Conservation (phyloP, 768 basidiomycete species). For the Neoboletus brunneissimus region DNA sequence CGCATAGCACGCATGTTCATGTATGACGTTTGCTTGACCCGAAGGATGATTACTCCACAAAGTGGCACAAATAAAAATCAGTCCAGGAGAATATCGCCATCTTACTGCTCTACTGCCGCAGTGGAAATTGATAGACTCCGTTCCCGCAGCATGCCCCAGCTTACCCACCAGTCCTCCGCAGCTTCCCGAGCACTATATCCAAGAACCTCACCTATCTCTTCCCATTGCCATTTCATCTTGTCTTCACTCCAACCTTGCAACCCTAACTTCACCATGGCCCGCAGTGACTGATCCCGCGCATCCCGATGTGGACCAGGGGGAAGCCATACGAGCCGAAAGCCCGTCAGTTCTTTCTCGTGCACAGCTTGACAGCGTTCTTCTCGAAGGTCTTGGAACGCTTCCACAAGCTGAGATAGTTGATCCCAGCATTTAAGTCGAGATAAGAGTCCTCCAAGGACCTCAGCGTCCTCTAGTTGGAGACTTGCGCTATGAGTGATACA, state of each 20-base stretch:
- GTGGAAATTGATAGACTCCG: constrained; percentile 18
- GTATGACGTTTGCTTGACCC: constrained; percentile 1
- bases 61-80: background rate
- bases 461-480: constrained; percentile 30
- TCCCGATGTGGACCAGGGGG: constrained; percentile 42
- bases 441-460: constrained; percentile 28
- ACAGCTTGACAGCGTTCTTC: constrained; percentile 42
- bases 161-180: constrained; percentile 61
- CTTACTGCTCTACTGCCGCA: background rate
- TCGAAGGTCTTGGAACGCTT: constrained; percentile 56
- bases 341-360: constrained; percentile 41
- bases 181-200: constrained; percentile 50
- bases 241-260: constrained; percentile 43
- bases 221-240: constrained; percentile 47
- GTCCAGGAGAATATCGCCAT: background rate
- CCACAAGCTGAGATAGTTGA: constrained; percentile 47
- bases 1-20: background rate
- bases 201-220: constrained; percentile 46
- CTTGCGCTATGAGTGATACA: constrained; percentile 38
- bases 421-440: constrained; percentile 42
- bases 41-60: background rate
- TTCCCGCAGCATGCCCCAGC: constrained; percentile 46
- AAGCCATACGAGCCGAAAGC: constrained; percentile 40
- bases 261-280: constrained; percentile 10
- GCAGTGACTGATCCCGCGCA: constrained; percentile 39